Evolutionary conservation across 192 early-diverging fungal genomes (phyloP), one percentile per base, ranked within the genome.

Genomic region (Coemansia sp.): DNA sequence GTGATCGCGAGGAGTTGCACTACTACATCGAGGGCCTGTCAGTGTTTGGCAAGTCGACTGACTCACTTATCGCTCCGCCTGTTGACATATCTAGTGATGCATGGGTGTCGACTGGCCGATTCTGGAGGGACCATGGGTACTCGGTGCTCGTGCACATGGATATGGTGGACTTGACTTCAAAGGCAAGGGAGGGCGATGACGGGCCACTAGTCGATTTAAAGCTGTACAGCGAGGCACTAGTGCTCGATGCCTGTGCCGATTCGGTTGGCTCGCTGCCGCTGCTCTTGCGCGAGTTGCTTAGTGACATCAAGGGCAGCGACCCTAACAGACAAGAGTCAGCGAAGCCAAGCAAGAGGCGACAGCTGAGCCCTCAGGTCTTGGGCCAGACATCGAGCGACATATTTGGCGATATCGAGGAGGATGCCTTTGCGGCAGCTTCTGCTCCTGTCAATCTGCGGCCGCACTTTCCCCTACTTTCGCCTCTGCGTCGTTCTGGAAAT

Each of bases 111-210:
- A 84, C 82, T 9, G 74, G 82, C 17, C 57, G 77, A 35, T 84
- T 84, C 62, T 84, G 82, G 82, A 71, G 70, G 60, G 74, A 72
- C 59, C 73, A 84, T 33, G 77, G 82, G 1, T 84, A 76, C 46
- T 58, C 72, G 28, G 68, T 75, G 38, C 66, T 84, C 19, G 57
- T 84, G 28, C 82, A 84, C 35, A 79, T 77, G 77, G 82, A 76
- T 30, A 75, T 84, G 74, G 66, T 84, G 6, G 82, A 84, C 44
- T 37, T 84, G 16, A 65, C 70, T 4, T 79, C 77, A 10, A 72
- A 55, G 33, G 64, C 74, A 3, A 76, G 66, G 30, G 77, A 84
- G 43, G 73, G 62, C 53, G 77, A 84, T 23, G 68, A 76, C 26
- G 81, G 77, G 1, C 81, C 77, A 38, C 58, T 78, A 28, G 39